These are phyloP conservation scores for Saccharomycopsis hybrid DNA, from an alignment of 1,139 yeast species.

Conservation along the genomic window DNA sequence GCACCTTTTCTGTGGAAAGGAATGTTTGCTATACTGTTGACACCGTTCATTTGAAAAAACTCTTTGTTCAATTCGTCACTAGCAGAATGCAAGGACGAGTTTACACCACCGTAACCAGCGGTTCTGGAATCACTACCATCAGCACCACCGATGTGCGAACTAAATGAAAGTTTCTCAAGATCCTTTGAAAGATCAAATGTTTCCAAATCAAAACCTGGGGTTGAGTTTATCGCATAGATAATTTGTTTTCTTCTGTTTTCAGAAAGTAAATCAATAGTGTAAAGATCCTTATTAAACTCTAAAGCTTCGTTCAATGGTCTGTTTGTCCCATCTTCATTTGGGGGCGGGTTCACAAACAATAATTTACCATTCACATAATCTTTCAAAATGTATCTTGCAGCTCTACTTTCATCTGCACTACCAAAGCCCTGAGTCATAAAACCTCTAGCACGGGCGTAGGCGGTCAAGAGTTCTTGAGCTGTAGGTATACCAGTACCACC, in stretches of 20 bases:
- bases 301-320: slow-evolving; percentile 45
- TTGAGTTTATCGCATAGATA: slow-evolving; percentile 45
- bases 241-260: slow-evolving; percentile 72
- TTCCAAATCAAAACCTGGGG: slow-evolving; percentile 38
- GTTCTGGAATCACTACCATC: slow-evolving; percentile 31
- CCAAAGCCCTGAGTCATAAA: slow-evolving; percentile 97
- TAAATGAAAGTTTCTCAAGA: slow-evolving; percentile 66
- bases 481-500: slow-evolving; percentile 90
- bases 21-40: slow-evolving; percentile 54
- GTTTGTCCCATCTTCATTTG: slow-evolving; percentile 45
- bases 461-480: slow-evolving; percentile 79
- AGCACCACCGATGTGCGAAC: slow-evolving; percentile 59
- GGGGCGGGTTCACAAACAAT: slow-evolving; percentile 84
- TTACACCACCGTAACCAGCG: slow-evolving; percentile 67
- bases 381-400: slow-evolving; percentile 85
- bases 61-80: slow-evolving; percentile 79
- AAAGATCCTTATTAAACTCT: slow-evolving; percentile 68
- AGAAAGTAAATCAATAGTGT: slow-evolving; percentile 58
- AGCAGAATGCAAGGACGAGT: slow-evolving; percentile 70
- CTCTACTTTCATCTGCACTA: slow-evolving; percentile 94
- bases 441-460: slow-evolving; percentile 96
- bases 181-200: slow-evolving; percentile 64
- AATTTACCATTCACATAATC: slow-evolving; percentile 93
- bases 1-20: slow-evolving; percentile 62
- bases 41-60: slow-evolving; percentile 63